phyloP scores from a whole-genome alignment of 2,329 filamentous ascomycete species.

The Microdochium trichocladiopsis region DNA sequence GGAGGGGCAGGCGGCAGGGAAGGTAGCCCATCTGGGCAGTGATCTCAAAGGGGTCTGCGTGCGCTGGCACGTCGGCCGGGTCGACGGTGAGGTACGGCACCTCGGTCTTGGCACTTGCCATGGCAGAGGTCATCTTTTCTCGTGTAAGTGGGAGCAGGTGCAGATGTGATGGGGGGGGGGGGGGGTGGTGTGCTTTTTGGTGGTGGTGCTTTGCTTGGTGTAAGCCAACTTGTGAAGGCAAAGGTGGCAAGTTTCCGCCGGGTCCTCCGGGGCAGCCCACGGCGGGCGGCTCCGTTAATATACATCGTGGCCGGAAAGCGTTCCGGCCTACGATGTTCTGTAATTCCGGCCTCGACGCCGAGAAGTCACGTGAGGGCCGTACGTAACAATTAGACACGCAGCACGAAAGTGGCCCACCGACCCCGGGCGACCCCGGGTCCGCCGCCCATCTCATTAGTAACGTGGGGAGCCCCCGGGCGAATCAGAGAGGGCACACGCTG shows the following conservation, averaged over 20 bases:
- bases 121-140: neutral
- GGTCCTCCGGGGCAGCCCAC: conserved; percentile 33
- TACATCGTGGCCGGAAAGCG: conserved; percentile 24
- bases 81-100: neutral
- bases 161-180: too few relatives aligned
- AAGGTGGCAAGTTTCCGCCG: conserved; percentile 9
- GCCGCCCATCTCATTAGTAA: neutral
- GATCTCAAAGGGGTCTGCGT: neutral
- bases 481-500: neutral
- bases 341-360: too few relatives aligned
- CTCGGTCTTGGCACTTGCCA: neutral
- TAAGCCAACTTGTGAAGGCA: neutral
- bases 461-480: neutral
- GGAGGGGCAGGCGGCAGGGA: neutral
- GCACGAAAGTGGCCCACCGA: neutral
- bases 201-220: too few relatives aligned
- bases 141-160: neutral
- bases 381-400: neutral
- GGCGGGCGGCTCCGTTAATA: conserved; percentile 11
- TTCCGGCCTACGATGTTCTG: conserved; percentile 16
- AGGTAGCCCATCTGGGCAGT: neutral
- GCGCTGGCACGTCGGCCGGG: neutral
- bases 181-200: neutral
- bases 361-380: neutral
- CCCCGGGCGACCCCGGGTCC: neutral